Evolutionary conservation across 495 filamentous ascomycete genomes (phyloP).

Genomic region (Bombardia bombarda): DNA sequence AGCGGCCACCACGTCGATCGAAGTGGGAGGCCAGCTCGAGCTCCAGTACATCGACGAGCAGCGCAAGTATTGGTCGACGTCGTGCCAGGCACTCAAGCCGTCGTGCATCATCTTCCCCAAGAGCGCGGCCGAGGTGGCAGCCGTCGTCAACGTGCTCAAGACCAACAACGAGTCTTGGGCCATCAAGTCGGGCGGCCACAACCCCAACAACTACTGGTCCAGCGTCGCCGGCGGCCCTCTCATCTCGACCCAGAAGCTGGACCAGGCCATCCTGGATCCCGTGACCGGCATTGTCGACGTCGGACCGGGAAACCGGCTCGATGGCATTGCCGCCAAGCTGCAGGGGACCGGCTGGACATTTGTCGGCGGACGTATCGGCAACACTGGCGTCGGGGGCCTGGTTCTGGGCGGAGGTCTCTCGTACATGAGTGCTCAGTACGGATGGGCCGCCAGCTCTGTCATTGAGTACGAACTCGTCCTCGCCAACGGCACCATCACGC

Average conservation of each 20-base stretch:
- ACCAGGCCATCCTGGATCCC: conserved; percentile 35
- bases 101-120: conserved; percentile 41
- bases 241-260: conserved; percentile 41
- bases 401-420: conserved; percentile 34
- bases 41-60: conserved; percentile 30
- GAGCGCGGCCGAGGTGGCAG: conserved; percentile 26
- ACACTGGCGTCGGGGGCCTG: conserved; percentile 38
- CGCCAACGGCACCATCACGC: conserved; percentile 45
- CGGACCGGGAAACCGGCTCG: conserved; percentile 46
- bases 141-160: conserved; percentile 24
- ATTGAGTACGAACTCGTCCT: conserved; percentile 49
- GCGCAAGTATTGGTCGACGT: conserved; percentile 40
- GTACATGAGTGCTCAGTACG: conserved; percentile 49
- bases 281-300: conserved; percentile 35
- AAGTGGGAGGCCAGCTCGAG: conserved; percentile 20
- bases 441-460: conserved; percentile 48
- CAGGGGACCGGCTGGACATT: conserved; percentile 38
- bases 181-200: conserved; percentile 46
- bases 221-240: conserved; percentile 47
- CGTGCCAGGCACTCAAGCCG: conserved; percentile 33
- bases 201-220: conserved; percentile 40
- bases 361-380: conserved; percentile 43
- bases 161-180: conserved; percentile 37
- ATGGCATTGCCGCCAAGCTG: conserved; percentile 38
- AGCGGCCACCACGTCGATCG: conserved; percentile 21